Evolutionary conservation across 352 stramenopile genomes (phyloP), one percentile per base, ranked within the genome.

Genomic region (Globisporangium echinulatum): DNA sequence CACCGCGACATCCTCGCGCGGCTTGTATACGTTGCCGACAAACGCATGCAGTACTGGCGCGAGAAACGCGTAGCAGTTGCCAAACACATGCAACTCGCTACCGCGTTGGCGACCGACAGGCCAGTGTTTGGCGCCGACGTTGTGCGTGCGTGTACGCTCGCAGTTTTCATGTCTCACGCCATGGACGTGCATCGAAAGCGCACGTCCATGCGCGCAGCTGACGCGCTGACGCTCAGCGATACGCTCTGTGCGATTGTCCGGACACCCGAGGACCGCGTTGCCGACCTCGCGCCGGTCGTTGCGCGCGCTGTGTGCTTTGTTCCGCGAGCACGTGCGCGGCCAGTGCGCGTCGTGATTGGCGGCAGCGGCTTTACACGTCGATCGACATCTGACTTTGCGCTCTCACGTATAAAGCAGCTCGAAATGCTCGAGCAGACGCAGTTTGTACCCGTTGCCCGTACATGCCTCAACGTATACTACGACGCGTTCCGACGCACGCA

Each of bases 271-370:
- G 67, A 75, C 7, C 74, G 85, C 33, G 55, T 91, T 33, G 61
- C 59, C 3, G 69, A 69, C 4, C 50, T 92, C 39, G 55, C 70
- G 33, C 48, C 73, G 5, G 51, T 89, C 7, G 62, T 94, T 1
- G 77, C 79, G 5, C 80, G 84, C 37, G 85, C 84, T 7, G 62
- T 90, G 11, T 96, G 85, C 54, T 85, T 79, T 25, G 86, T 94
- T 1, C 85, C 85, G 1, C 80, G 80, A 64, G 87, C 81, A 46
- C 72, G 85, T 7, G 77, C 81, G 3, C 64, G 36, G 33, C 62
- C 68, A 15, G 60, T 76, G 17, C 54, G 59, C 52, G 19, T 92
- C 0, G 42, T 76, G 7, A 84, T 82, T 37, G 66, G 52, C 52
- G 72, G 77, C 10, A 54, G 60, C n/a, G 64, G 72, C 6, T 88